A percentile compares a stretch with the other conserved stretches of the same genome.
These are phyloP conservation scores for Suillus placidus DNA, from an alignment of 768 basidiomycete genomes.

Conservation along the genomic window DNA sequence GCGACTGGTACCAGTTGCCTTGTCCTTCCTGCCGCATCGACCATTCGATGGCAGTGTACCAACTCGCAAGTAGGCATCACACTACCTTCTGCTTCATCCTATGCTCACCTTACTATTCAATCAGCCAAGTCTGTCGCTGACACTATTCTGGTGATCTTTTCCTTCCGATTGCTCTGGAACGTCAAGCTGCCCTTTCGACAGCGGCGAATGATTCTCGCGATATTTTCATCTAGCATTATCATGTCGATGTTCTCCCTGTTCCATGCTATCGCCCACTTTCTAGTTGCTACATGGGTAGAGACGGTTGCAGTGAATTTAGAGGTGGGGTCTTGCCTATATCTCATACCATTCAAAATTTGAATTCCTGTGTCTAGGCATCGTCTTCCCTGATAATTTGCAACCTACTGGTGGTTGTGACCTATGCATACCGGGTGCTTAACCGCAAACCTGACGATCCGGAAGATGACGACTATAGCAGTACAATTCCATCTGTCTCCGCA, in stretches of 20 bases:
- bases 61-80: slow-evolving; percentile 9
- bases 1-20: slow-evolving; percentile 14
- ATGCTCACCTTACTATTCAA: neutral
- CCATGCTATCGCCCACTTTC: slow-evolving; percentile 10
- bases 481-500: too few species aligned
- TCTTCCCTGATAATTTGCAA: slow-evolving; percentile 18
- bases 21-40: slow-evolving; percentile 6
- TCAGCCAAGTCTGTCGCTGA: slow-evolving; percentile 13
- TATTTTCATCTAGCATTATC: slow-evolving; percentile 16
- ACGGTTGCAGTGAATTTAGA: slow-evolving; percentile 9
- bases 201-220: slow-evolving; percentile 18
- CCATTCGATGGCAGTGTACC: slow-evolving; percentile 7
- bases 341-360: neutral
- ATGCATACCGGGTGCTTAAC: slow-evolving; percentile 13
- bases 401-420: slow-evolving; percentile 16
- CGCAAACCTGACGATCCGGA: slow-evolving; percentile 4
- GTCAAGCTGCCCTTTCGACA: slow-evolving; percentile 18
- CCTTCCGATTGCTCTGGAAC: slow-evolving; percentile 17
- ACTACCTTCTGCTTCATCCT: neutral
- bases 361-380: neutral
- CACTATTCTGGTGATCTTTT: slow-evolving; percentile 11
- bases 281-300: neutral
- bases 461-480: slow-evolving; percentile 16
- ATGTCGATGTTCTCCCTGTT: slow-evolving; percentile 18
- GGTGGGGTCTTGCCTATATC: neutral